Evolutionary conservation across 805 yeast species (phyloP).

Genomic region (Zygoascus tannicola): DNA sequence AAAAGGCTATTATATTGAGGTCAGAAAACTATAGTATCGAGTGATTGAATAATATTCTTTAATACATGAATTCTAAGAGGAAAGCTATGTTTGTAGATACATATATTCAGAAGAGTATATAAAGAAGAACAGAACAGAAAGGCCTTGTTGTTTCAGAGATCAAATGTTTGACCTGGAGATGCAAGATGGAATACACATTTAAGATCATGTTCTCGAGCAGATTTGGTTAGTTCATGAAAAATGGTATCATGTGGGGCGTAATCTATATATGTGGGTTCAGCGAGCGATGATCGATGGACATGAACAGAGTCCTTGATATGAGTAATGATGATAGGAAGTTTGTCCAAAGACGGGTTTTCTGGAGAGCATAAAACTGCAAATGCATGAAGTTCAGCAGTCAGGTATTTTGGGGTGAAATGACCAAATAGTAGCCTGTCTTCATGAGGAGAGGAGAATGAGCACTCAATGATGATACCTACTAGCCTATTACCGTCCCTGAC

Average conservation of each 20-base stretch:
- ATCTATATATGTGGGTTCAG: not conserved
- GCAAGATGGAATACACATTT: slow-evolving; percentile 12
- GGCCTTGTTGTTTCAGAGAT: too few relatives aligned
- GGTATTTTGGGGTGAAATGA: slow-evolving; percentile 61
- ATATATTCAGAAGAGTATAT: not conserved
- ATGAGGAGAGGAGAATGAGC: slow-evolving; percentile 49
- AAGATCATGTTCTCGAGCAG: slow-evolving; percentile 10
- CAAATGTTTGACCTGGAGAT: slow-evolving; percentile 8
- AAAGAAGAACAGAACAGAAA: too few relatives aligned
- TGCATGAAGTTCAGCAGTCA: slow-evolving; percentile 46
- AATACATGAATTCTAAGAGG: not conserved
- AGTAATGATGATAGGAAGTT: slow-evolving; percentile 40
- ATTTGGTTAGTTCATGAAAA: slow-evolving; percentile 9
- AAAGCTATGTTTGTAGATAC: too few relatives aligned
- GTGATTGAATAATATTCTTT: slow-evolving; percentile 3
- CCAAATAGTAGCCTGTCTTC: slow-evolving; percentile 54
- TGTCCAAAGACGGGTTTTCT: slow-evolving; percentile 25
- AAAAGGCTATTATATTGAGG: slow-evolving; percentile 35
- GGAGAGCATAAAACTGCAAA: slow-evolving; percentile 19
- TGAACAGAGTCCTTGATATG: slow-evolving; percentile 36
- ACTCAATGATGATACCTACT: slow-evolving; percentile 60
- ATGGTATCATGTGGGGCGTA: slow-evolving; percentile 5
- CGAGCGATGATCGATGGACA: not conserved
- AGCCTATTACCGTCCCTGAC: slow-evolving; percentile 34
- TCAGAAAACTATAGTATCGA: slow-evolving; percentile 31